phyloP scores from a whole-genome alignment of 192 early-diverging fungal genomes.

The Podila horticola region DNA sequence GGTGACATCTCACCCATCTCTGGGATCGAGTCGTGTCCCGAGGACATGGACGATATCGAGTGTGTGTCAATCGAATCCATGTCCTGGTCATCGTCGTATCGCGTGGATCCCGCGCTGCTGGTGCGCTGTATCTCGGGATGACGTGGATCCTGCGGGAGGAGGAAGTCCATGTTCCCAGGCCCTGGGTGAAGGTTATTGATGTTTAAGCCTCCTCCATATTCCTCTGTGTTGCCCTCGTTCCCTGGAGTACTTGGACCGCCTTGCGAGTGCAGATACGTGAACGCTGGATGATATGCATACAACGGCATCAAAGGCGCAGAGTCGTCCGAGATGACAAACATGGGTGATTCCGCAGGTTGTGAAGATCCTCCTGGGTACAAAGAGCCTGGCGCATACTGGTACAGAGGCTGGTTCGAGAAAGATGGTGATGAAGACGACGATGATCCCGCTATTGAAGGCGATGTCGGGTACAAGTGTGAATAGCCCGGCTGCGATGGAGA shows the following conservation, averaged over 20 bases:
- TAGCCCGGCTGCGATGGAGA: not conserved
- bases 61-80: constrained; percentile 50
- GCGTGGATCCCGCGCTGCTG: constrained; percentile 17
- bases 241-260: not conserved
- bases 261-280: not conserved
- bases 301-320: not conserved
- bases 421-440: not conserved
- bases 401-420: not conserved
- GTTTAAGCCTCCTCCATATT: not conserved
- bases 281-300: not conserved
- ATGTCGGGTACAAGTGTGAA: not conserved
- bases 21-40: constrained; percentile 41
- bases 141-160: constrained; percentile 1
- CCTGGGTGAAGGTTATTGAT: not conserved
- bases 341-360: not conserved
- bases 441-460: not conserved
- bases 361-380: not conserved
- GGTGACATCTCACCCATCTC: constrained; percentile 43
- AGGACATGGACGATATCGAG: constrained; percentile 47
- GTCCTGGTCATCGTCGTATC: constrained; percentile 47
- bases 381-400: not conserved
- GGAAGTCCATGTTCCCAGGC: not conserved
- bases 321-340: not conserved
- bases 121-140: constrained; percentile 2
- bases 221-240: not conserved